These are phyloP conservation scores for Tilletia horrida DNA, from an alignment of 1,284 basidiomycete species.

Conservation along the genomic window DNA sequence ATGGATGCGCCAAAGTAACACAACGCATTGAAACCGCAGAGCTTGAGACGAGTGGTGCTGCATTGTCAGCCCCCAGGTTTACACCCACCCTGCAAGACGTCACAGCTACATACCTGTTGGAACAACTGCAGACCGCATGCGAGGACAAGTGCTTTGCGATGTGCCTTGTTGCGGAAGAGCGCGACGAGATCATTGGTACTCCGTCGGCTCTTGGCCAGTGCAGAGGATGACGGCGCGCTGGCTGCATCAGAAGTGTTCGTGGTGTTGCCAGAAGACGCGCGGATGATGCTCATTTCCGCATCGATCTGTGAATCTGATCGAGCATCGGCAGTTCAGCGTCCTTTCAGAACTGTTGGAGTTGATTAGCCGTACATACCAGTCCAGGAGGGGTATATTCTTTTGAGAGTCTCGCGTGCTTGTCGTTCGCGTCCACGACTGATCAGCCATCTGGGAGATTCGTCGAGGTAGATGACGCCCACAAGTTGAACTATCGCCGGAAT, in stretches of 20 bases:
- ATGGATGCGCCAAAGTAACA: conserved; percentile 39
- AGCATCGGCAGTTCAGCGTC: not conserved
- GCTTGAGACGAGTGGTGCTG: not conserved
- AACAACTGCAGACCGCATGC: conserved; percentile 36
- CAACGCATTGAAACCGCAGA: conserved; percentile 24
- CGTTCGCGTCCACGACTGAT: conserved; percentile 32
- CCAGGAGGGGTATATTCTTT: conserved; percentile 39
- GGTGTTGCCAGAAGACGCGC: not conserved
- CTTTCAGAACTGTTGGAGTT: not conserved
- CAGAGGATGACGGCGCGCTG: conserved; percentile 20
- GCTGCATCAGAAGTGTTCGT: not conserved
- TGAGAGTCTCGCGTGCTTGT: conserved; percentile 34
- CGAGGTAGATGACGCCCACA: conserved; percentile 38
- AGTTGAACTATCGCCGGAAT: conserved; percentile 43
- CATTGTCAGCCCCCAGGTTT: not conserved
- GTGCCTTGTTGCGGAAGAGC: conserved; percentile 27
- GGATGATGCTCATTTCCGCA: conserved; percentile 35
- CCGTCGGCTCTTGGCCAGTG: not conserved
- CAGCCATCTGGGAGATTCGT: conserved; percentile 46
- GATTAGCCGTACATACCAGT: not conserved
- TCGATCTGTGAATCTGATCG: conserved; percentile 26
- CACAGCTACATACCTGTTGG: conserved; percentile 28
- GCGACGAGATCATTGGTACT: conserved; percentile 24
- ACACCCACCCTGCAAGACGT: not conserved
- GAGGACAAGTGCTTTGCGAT: conserved; percentile 36